These are phyloP conservation scores for Liriodendron chinense DNA, from an alignment of 164 flowering plant genomes.

Conservation along the genomic window DNA sequence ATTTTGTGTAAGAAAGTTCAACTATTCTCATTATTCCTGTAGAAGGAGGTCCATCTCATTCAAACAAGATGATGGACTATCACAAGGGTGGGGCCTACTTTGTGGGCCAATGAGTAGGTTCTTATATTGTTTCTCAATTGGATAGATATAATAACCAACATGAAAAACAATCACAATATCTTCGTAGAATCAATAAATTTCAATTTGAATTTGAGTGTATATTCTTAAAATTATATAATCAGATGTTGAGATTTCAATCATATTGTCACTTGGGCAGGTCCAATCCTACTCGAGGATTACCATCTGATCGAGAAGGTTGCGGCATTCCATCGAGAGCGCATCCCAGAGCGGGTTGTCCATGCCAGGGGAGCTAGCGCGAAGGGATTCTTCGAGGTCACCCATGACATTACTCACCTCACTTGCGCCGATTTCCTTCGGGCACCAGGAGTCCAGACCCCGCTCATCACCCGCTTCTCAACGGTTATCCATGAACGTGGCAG, in stretches of 20 bases:
- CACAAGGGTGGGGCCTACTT: too few species aligned
- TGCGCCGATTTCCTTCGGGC: conserved; percentile 88
- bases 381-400: conserved; percentile 89
- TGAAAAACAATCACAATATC: too few species aligned
- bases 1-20: too few species aligned
- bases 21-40: too few species aligned
- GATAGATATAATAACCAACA: too few species aligned
- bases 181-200: too few species aligned
- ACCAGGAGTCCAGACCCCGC: conserved; percentile 88
- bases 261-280: conserved; percentile 34
- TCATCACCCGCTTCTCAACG: conserved; percentile 77
- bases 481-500: conserved; percentile 89
- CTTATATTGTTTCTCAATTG: too few species aligned
- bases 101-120: too few species aligned
- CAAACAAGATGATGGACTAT: too few species aligned
- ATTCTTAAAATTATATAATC: background rate
- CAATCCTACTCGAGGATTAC: conserved; percentile 84
- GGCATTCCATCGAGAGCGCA: conserved; percentile 72
- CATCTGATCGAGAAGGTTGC: conserved; percentile 82
- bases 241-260: background rate
- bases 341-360: conserved; percentile 93
- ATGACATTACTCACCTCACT: conserved; percentile 72
- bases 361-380: conserved; percentile 94
- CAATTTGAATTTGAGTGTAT: too few species aligned
- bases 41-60: too few species aligned